Evolutionary conservation across 1,139 yeast genomes (phyloP).

Genomic region (Magnusiomyces fungicola): DNA sequence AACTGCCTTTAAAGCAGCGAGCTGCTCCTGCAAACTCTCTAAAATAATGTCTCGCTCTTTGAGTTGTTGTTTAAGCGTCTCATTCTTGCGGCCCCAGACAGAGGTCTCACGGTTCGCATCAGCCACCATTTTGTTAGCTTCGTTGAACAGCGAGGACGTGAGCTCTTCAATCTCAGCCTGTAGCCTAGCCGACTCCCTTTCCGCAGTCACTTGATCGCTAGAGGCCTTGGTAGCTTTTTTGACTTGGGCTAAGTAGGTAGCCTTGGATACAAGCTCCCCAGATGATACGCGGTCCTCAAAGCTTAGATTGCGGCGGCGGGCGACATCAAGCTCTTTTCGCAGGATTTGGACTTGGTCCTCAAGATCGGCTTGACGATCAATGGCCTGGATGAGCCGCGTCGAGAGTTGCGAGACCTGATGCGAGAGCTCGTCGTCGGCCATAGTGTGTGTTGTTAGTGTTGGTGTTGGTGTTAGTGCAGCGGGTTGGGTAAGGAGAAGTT

Average conservation of each 20-base stretch:
- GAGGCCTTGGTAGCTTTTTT: conserved; percentile 23
- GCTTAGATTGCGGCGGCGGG: conserved; percentile 23
- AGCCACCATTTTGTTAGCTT: conserved; percentile 68
- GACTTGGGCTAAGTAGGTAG: conserved; percentile 23
- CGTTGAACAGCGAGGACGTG: conserved; percentile 58
- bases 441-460: too few relatives aligned
- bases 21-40: conserved; percentile 59
- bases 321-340: conserved; percentile 25
- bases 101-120: conserved; percentile 45
- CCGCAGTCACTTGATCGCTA: conserved; percentile 16
- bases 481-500: too few relatives aligned
- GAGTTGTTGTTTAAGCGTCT: conserved; percentile 55
- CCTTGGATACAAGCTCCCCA: conserved; percentile 23
- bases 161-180: conserved; percentile 66
- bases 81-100: conserved; percentile 36
- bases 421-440: conserved; percentile 18
- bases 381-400: conserved; percentile 32
- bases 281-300: conserved; percentile 23
- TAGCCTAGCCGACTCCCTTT: conserved; percentile 33
- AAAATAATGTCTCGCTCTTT: conserved; percentile 66
- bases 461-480: background rate
- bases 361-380: conserved; percentile 32
- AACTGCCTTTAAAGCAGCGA: conserved; percentile 58
- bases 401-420: conserved; percentile 30
- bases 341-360: conserved; percentile 30